phyloP scores from a whole-genome alignment of 2,329 filamentous ascomycete species.

The Colletotrichum tamarilloi region DNA sequence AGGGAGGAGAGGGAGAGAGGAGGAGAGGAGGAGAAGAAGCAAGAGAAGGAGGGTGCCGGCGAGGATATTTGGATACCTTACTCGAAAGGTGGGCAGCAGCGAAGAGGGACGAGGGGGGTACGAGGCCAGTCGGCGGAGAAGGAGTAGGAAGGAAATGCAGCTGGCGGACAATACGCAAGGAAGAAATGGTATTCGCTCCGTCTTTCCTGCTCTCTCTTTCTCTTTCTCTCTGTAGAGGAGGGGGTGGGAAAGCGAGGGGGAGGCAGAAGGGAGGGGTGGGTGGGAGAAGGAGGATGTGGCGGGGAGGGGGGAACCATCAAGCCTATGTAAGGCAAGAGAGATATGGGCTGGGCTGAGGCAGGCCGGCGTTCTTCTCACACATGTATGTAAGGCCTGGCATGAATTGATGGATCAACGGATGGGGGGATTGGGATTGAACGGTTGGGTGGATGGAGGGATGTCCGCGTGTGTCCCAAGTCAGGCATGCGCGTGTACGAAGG shows the following conservation, averaged over 20 bases:
- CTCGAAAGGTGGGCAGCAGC: constrained; percentile 37
- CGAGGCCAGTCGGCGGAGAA: constrained; percentile 55
- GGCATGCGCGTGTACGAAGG: neutral
- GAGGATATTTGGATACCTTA: constrained; percentile 34
- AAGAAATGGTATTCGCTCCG: neutral
- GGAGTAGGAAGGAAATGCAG: constrained; percentile 58
- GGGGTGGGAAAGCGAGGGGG: constrained; percentile 22
- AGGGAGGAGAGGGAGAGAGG: constrained; percentile 36
- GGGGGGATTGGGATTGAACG: constrained; percentile 4
- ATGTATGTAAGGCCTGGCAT: constrained; percentile 11
- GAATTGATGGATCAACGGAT: constrained; percentile 14
- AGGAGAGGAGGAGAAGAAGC: constrained; percentile 34
- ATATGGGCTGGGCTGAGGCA: constrained; percentile 29
- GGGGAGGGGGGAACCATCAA: constrained; percentile 1
- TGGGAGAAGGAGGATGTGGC: constrained; percentile 22
- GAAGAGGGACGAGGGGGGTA: constrained; percentile 47
- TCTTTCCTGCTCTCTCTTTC: neutral
- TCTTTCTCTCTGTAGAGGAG: constrained; percentile 12
- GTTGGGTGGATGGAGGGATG: constrained; percentile 18
- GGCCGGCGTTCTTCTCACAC: constrained; percentile 12
- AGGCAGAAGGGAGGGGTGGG: constrained; percentile 11
- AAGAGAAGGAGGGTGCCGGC: constrained; percentile 28
- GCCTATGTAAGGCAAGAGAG: constrained; percentile 12
- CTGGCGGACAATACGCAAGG: constrained; percentile 44
- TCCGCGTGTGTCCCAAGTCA: constrained; percentile 5